Conservation (phyloP, 805 yeast species). For the Jamesozyma hellenica region DNA sequence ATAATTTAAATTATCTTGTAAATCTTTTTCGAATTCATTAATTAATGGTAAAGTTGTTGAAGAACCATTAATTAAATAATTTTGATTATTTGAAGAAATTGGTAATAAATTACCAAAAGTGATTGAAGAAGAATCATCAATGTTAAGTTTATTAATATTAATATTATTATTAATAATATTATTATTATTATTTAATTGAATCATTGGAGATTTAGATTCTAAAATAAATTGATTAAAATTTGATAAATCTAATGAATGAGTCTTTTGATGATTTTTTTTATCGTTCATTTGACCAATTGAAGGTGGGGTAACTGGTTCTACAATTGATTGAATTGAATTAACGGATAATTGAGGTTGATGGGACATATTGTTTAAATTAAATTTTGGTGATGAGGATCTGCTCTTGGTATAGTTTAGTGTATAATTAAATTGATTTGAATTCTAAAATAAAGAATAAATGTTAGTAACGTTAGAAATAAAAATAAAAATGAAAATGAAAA, state of each 20-base stretch:
- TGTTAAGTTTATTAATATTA: constrained; percentile 2
- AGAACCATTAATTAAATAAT: neutral
- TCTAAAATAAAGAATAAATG: neutral
- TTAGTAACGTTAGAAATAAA: too few species aligned
- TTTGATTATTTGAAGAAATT: neutral
- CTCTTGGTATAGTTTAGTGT: neutral
- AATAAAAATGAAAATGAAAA: too few species aligned
- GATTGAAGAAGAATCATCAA: constrained; percentile 4
- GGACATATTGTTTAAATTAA: constrained; percentile 12
- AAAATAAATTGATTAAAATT: constrained; percentile 23
- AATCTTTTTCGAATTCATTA: constrained; percentile 25
- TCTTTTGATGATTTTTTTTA: constrained; percentile 22
- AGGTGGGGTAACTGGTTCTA: constrained; percentile 20
- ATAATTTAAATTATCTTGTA: constrained; percentile 1
- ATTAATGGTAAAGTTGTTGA: constrained; percentile 26
- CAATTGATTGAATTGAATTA: constrained; percentile 16
- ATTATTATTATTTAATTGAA: constrained; percentile 7
- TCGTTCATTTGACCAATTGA: constrained; percentile 11
- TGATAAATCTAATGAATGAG: constrained; percentile 26
- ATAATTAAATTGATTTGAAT: too few species aligned
- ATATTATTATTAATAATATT: constrained; percentile 3
- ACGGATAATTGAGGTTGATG: constrained; percentile 26
- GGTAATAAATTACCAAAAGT: neutral
- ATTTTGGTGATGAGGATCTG: constrained; percentile 6
- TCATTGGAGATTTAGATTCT: constrained; percentile 23